Conservation (phyloP, 805 yeast genomes). For the Starmerella sp. region DNA sequence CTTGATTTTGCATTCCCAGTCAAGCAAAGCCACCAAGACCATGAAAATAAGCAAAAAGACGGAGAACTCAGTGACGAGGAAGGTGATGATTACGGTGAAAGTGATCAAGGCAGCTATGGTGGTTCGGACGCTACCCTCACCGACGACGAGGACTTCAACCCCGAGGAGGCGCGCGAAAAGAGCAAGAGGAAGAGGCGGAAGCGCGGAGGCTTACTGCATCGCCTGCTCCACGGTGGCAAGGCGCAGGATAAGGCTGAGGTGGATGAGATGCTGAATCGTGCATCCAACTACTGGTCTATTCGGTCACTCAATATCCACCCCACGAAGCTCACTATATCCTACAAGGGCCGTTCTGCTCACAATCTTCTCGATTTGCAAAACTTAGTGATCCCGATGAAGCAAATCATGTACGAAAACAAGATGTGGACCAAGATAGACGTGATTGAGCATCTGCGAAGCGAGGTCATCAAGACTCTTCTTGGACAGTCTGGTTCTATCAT, state of each 20-base stretch:
- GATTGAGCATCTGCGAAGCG: conserved; percentile 46
- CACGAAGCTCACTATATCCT: conserved; percentile 55
- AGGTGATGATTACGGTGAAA: conserved; percentile 5
- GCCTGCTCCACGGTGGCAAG: background rate
- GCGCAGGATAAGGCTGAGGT: conserved; percentile 28
- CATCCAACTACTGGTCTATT: conserved; percentile 62
- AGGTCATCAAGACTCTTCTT: conserved; percentile 31
- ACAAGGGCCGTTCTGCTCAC: conserved; percentile 45
- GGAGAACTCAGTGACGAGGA: conserved; percentile 7
- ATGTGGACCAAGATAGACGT: conserved; percentile 67
- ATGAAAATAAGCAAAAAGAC: conserved; percentile 4
- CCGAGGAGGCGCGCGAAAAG: background rate
- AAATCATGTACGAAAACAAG: conserved; percentile 44
- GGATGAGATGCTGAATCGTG: conserved; percentile 60
- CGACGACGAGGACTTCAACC: background rate
- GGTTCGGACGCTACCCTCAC: background rate
- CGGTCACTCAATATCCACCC: conserved; percentile 42
- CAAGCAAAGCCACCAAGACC: conserved; percentile 20
- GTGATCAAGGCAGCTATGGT: background rate
- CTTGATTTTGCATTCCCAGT: conserved; percentile 62
- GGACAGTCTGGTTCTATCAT: conserved; percentile 60
- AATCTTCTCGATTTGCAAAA: conserved; percentile 68
- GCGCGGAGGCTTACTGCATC: background rate
- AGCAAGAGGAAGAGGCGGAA: background rate
- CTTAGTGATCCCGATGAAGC: conserved; percentile 56